Conservation (phyloP, 2,329 filamentous ascomycete genomes). For the Dryadomyces quercivorus region DNA sequence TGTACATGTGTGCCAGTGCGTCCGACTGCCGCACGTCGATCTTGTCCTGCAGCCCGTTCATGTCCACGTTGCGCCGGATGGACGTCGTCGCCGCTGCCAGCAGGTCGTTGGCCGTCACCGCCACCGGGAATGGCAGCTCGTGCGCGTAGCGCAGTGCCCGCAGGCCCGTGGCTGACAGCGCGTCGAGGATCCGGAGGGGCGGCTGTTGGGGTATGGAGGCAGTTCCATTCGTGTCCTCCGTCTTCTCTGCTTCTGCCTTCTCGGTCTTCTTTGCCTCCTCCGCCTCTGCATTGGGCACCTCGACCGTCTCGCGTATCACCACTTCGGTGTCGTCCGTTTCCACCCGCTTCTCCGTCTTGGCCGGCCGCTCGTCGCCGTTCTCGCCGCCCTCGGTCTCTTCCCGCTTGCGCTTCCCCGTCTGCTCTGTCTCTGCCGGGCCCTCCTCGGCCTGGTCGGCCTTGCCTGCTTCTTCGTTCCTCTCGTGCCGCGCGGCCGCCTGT, state of each 20-base stretch:
- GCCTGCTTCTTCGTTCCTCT: too few relatives aligned
- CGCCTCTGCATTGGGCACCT: not conserved
- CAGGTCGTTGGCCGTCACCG: slow-evolving; percentile 81
- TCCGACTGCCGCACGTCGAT: slow-evolving; percentile 68
- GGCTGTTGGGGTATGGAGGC: slow-evolving; percentile 14
- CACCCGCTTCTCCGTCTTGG: slow-evolving; percentile 16
- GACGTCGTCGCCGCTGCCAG: slow-evolving; percentile 63
- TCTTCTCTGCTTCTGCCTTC: not conserved
- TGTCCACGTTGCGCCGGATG: slow-evolving; percentile 72
- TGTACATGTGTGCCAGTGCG: slow-evolving; percentile 87
- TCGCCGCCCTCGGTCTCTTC: slow-evolving; percentile 18
- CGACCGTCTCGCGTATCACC: slow-evolving; percentile 9
- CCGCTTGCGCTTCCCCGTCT: slow-evolving; percentile 27
- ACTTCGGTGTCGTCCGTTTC: not conserved
- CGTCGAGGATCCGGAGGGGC: slow-evolving; percentile 79
- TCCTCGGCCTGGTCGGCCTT: slow-evolving; percentile 9
- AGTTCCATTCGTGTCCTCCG: not conserved
- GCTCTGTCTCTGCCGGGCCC: slow-evolving; percentile 19
- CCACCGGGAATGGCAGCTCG: slow-evolving; percentile 75
- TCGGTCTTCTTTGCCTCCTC: slow-evolving; percentile 1
- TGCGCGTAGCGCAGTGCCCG: slow-evolving; percentile 83
- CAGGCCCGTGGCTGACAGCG: slow-evolving; percentile 84
- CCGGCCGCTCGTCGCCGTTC: slow-evolving; percentile 14
- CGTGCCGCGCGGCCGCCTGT: slow-evolving; percentile 3
- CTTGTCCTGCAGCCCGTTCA: slow-evolving; percentile 63